Percentiles rank a stretch among this genome's conserved stretches.
Conservation (phyloP, 2,329 filamentous ascomycete species). For the Cercospora nicotianae region DNA sequence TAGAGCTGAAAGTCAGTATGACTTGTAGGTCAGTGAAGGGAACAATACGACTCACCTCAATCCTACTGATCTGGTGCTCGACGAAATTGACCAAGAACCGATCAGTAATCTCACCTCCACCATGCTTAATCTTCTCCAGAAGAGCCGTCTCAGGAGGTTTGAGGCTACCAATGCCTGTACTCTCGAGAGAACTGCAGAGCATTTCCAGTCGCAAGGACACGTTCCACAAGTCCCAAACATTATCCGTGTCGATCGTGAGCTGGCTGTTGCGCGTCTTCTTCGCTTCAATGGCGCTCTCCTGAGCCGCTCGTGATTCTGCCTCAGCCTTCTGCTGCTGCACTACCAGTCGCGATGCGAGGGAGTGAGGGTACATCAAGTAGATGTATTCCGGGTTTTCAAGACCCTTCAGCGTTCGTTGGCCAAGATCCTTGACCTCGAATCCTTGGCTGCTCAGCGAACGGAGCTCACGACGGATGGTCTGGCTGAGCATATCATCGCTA, state of each 20-base stretch:
- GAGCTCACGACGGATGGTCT: slow-evolving; percentile 81
- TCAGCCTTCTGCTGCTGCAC: slow-evolving; percentile 60
- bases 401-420: slow-evolving; percentile 92
- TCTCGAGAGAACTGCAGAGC: slow-evolving; percentile 86
- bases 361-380: slow-evolving; percentile 92
- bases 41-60: slow-evolving; percentile 68
- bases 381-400: slow-evolving; percentile 96
- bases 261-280: slow-evolving; percentile 60
- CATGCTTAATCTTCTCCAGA: slow-evolving; percentile 69
- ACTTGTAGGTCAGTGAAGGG: not conserved
- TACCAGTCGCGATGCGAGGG: slow-evolving; percentile 75
- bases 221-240: slow-evolving; percentile 87
- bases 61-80: slow-evolving; percentile 91
- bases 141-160: slow-evolving; percentile 81
- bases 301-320: slow-evolving; percentile 38
- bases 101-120: slow-evolving; percentile 85
- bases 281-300: slow-evolving; percentile 43
- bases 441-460: slow-evolving; percentile 84
- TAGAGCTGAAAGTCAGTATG: slow-evolving; percentile 43
- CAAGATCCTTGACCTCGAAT: slow-evolving; percentile 95
- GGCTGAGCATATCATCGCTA: slow-evolving; percentile 71
- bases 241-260: slow-evolving; percentile 77
- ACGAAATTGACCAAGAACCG: slow-evolving; percentile 83
- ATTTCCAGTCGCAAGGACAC: slow-evolving; percentile 88
- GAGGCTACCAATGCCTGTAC: slow-evolving; percentile 60